These are phyloP conservation scores for Didymella segeticola DNA, from an alignment of 2,329 filamentous ascomycete genomes.

Conservation along the genomic window DNA sequence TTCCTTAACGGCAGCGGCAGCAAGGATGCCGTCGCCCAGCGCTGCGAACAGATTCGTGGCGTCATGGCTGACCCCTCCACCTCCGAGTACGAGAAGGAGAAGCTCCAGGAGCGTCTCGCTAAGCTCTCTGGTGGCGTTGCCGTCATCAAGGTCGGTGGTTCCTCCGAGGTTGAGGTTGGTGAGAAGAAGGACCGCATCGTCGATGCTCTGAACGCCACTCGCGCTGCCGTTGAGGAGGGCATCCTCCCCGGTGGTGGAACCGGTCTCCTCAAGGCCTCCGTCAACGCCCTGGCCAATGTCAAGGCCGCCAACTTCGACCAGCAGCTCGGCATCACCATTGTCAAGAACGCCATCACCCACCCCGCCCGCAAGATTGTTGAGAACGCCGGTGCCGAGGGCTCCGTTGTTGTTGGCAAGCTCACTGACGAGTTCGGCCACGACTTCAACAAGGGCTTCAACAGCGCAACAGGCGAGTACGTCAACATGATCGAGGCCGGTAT, in stretches of 20 bases:
- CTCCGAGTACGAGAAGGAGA: constrained; percentile 99
- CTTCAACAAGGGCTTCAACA: constrained; percentile 99
- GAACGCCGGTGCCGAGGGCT: constrained; percentile 95
- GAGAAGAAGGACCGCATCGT: constrained; percentile 99
- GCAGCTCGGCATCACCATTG: constrained; percentile 95
- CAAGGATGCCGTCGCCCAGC: constrained; percentile 92
- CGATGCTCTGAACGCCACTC: constrained; percentile 96
- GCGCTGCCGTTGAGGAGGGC: constrained; percentile 97
- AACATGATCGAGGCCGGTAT: constrained; percentile 99
- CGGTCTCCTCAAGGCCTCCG: constrained; percentile 94
- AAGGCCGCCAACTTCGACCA: constrained; percentile 98
- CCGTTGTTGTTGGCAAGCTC: constrained; percentile 96
- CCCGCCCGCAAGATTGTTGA: constrained; percentile 95
- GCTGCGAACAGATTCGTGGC: constrained; percentile 98
- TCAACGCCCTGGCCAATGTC: constrained; percentile 81
- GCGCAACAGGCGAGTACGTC: constrained; percentile 94
- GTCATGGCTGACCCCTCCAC: constrained; percentile 93
- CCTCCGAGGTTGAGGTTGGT: constrained; percentile 96
- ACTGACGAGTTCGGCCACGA: constrained; percentile 89
- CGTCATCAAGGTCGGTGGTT: constrained; percentile 98
- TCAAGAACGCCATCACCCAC: constrained; percentile 97
- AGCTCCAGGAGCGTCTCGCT: constrained; percentile 98
- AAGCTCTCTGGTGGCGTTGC: constrained; percentile 99
- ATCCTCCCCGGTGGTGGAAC: constrained; percentile 99
- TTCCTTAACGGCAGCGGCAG: constrained; percentile 94